Evolutionary conservation across 305 asterid genomes (phyloP).

Genomic region (Fraxinus platypoda): DNA sequence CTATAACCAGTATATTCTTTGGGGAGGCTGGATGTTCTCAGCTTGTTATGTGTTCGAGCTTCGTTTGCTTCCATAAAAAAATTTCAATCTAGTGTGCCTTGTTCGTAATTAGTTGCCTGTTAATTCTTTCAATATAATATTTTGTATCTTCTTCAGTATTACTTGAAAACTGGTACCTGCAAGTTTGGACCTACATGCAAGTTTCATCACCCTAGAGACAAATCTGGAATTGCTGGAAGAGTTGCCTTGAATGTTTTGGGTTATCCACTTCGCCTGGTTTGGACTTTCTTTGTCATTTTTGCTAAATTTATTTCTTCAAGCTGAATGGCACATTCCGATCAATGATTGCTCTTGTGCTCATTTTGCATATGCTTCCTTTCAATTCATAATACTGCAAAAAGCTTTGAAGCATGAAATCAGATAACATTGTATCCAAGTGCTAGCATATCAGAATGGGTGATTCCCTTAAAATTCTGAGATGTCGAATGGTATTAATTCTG

Average conservation of each 20-base stretch:
- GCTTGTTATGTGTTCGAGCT: neutral
- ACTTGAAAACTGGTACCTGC: slow-evolving; percentile 95
- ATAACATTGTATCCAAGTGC: neutral
- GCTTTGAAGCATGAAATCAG: neutral
- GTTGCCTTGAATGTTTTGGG: slow-evolving; percentile 87
- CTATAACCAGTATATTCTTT: neutral
- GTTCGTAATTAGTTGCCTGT: slow-evolving; percentile 14
- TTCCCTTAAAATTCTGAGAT: slow-evolving; percentile 15
- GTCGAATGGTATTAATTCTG: slow-evolving; percentile 17
- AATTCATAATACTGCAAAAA: neutral
- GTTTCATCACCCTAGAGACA: slow-evolving; percentile 95
- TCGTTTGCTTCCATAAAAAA: neutral
- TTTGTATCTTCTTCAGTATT: slow-evolving; percentile 54
- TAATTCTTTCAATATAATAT: slow-evolving; percentile 23
- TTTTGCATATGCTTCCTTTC: slow-evolving; percentile 8
- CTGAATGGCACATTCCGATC: neutral
- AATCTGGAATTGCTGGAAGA: slow-evolving; percentile 86
- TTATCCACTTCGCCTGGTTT: slow-evolving; percentile 90
- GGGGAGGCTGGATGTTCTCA: neutral
- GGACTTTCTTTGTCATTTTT: slow-evolving; percentile 23
- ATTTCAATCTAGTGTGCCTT: neutral
- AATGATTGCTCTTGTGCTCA: neutral
- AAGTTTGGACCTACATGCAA: slow-evolving; percentile 96
- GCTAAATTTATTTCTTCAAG: slow-evolving; percentile 17
- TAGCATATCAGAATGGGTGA: neutral